Evolutionary conservation across 2,329 filamentous ascomycete genomes (phyloP).

Genomic region (Thelonectria discophora): DNA sequence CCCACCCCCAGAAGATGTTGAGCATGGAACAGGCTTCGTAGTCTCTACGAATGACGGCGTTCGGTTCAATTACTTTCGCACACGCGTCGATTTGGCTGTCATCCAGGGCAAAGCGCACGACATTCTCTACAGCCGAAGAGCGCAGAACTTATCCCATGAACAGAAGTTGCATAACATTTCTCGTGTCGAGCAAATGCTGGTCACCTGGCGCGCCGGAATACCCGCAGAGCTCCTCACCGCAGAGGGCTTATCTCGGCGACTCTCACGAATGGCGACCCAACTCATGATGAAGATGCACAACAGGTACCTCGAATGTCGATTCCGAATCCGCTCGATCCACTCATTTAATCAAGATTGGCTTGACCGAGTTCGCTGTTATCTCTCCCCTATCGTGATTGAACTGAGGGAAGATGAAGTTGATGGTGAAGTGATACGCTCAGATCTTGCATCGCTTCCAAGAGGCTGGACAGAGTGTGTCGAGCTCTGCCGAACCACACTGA

Average conservation of each 20-base stretch:
- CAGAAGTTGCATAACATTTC: conserved; percentile 1
- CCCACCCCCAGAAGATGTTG: conserved; percentile 26
- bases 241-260: not conserved
- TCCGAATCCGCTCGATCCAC: conserved; percentile 13
- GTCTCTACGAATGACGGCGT: conserved; percentile 2
- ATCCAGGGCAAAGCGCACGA: conserved; percentile 17
- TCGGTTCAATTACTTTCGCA: conserved; percentile 13
- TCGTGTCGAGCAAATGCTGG: conserved; percentile 6
- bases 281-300: conserved; percentile 23
- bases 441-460: conserved; percentile 2
- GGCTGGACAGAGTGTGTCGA: conserved; percentile 9
- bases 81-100: conserved; percentile 13
- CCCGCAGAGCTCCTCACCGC: conserved; percentile 9
- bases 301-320: conserved; percentile 17
- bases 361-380: conserved; percentile 7
- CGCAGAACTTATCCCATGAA: not conserved
- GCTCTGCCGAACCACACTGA: conserved; percentile 4
- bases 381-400: conserved; percentile 5
- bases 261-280: conserved; percentile 5
- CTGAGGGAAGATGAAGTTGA: conserved; percentile 9
- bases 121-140: conserved; percentile 15
- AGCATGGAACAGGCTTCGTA: conserved; percentile 3
- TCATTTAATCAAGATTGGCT: conserved; percentile 20
- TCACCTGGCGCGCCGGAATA: conserved; percentile 11
- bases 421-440: conserved; percentile 3